phyloP scores from a whole-genome alignment of 768 basidiomycete genomes.

The Heimioporus sp. region DNA sequence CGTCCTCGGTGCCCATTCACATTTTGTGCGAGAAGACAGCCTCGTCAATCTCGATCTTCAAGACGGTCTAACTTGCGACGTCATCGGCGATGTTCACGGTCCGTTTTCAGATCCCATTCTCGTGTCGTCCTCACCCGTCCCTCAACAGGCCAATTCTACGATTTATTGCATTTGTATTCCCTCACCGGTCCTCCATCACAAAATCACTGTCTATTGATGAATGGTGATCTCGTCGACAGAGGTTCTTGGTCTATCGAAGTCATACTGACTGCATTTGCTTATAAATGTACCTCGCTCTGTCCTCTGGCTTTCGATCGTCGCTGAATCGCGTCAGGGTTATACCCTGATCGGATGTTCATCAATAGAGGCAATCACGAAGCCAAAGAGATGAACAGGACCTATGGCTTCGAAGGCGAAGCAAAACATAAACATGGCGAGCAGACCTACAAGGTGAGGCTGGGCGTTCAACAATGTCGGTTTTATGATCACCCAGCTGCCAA shows the following conservation, averaged over 20 bases:
- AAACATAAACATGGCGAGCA: constrained; percentile 97
- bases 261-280: constrained; percentile 89
- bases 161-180: constrained; percentile 82
- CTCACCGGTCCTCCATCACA: constrained; percentile 84
- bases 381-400: constrained; percentile 94
- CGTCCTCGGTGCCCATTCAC: constrained; percentile 76
- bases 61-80: constrained; percentile 81
- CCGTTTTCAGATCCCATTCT: constrained; percentile 14
- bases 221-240: constrained; percentile 95
- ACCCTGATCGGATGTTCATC: constrained; percentile 85
- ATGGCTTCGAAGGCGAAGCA: constrained; percentile 94
- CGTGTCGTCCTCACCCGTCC: not conserved
- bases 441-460: constrained; percentile 85
- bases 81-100: constrained; percentile 98
- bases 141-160: constrained; percentile 85
- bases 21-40: constrained; percentile 75
- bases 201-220: constrained; percentile 86
- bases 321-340: constrained; percentile 65
- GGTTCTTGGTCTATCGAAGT: constrained; percentile 97
- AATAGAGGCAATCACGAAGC: constrained; percentile 98
- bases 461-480: not conserved
- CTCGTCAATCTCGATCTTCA: constrained; percentile 73
- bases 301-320: constrained; percentile 1
- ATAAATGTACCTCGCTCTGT: constrained; percentile 64
- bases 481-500: constrained; percentile 4